Evolutionary conservation across 441 rosid species (phyloP), one percentile per base, ranked within the genome.

Genomic region (Biscutella auriculata): DNA sequence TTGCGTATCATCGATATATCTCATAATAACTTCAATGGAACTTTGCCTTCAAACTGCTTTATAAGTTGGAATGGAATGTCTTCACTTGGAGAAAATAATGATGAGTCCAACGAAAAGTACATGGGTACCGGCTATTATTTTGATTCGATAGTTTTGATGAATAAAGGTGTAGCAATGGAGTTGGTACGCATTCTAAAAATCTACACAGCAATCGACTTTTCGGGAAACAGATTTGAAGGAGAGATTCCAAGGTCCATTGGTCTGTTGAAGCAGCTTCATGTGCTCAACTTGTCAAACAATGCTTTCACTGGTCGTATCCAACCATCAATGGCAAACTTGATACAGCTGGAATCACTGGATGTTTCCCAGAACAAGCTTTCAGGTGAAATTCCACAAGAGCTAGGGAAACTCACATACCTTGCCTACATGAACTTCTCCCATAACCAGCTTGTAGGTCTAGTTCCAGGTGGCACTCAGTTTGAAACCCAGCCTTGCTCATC

Each of bases 1-100:
- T 80, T 86, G 71, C 85, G 77, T 15, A 78, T 86, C 16, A 57
- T 86, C 0, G 95, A 86, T 45, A 16, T 81, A 52, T 74, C 46
- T 1, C 46, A 2, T 42, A 42, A 42, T 5, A 11, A 42, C 12
- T 43, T 43, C 29, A 19, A 2, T 6, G 15, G 48, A 19, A 3
- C 1, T 6, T 11, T 83, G 11, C 78, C 73, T 0, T 0, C 0
- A 0, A 0, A 29, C 4, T 45, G 26, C 57, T 65, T 83, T n/a
- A 5, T 21, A 4, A 21, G 21, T 0, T 43, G 82, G 82, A n/a
- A 16, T 26, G 77, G 79, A 0, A 78, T 81, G 79, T 52, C 13
- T 66, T 3, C 0, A 29, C 23, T 49, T 3, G 60, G 30, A 14
- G 7, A 12, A 1, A 48, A n/a, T 6, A 34, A 62, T 10, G 42